phyloP scores from a whole-genome alignment of 352 stramenopile genomes.

The Phytophthora fragariaefolia region DNA sequence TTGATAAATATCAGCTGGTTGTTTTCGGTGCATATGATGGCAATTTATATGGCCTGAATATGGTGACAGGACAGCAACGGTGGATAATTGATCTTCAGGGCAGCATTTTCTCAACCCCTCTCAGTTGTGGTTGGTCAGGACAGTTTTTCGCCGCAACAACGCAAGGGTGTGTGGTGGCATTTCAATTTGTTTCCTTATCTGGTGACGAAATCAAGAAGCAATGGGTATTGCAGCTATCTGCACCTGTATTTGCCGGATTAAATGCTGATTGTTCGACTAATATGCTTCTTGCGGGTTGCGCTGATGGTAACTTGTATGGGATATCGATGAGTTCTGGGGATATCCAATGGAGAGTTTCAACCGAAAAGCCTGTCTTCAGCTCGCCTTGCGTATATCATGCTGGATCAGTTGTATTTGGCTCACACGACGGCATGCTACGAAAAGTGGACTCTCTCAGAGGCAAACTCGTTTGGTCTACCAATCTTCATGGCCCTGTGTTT shows the following conservation, averaged over 20 bases:
- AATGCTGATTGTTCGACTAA: conserved; percentile 21
- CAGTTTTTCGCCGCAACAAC: conserved; percentile 54
- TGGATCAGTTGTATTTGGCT: conserved; percentile 47
- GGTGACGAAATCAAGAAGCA: conserved; percentile 4
- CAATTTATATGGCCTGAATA: conserved; percentile 49
- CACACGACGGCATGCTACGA: conserved; percentile 56
- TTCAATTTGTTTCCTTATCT: conserved; percentile 10
- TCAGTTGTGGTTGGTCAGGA: conserved; percentile 25
- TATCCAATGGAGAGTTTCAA: conserved; percentile 44
- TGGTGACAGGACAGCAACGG: conserved; percentile 16
- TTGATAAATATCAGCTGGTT: conserved; percentile 51
- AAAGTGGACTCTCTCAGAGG: conserved; percentile 44
- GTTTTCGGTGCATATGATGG: conserved; percentile 61
- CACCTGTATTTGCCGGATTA: conserved; percentile 66
- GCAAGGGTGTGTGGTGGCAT: conserved; percentile 37
- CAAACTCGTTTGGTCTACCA: conserved; percentile 41
- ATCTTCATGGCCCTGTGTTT: conserved; percentile 49
- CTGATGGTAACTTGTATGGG: conserved; percentile 55
- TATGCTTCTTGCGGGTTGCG: conserved; percentile 54
- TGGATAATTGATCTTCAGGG: conserved; percentile 45
- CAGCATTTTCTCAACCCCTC: conserved; percentile 60
- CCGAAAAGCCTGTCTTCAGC: conserved; percentile 64
- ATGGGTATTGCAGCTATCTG: conserved; percentile 43
- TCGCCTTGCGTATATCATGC: conserved; percentile 51
- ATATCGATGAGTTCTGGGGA: conserved; percentile 32